phyloP scores from a whole-genome alignment of 164 flowering plant genomes.

The Nelumbo lutea region DNA sequence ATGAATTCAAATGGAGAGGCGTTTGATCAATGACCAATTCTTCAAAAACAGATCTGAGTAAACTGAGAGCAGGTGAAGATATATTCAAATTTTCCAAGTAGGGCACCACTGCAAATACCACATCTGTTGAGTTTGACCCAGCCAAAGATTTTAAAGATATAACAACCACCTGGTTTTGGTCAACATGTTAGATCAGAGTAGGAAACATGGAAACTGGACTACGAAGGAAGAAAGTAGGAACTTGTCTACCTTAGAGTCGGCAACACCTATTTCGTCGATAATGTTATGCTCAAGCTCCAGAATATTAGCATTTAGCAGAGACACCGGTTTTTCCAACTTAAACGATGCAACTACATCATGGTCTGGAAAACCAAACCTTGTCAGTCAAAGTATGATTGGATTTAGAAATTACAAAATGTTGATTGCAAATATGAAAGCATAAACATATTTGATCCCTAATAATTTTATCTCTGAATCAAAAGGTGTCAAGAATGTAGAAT shows the following conservation, averaged over 20 bases:
- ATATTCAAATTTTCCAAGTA: conserved; percentile 30
- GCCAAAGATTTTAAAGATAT: conserved; percentile 43
- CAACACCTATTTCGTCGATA: conserved; percentile 45
- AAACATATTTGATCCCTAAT: neutral
- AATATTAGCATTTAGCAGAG: conserved; percentile 47
- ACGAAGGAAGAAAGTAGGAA: neutral
- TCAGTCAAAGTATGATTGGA: conserved; percentile 5
- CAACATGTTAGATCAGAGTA: conserved; percentile 10
- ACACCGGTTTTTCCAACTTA: conserved; percentile 45
- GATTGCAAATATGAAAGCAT: neutral
- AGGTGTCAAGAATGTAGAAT: too few species aligned
- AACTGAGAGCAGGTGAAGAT: conserved; percentile 43
- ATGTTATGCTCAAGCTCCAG: conserved; percentile 57
- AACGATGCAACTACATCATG: conserved; percentile 75
- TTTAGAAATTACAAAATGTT: neutral
- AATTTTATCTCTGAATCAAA: neutral
- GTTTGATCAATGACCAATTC: conserved; percentile 41
- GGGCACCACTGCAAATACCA: conserved; percentile 73
- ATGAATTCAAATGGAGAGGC: conserved; percentile 40
- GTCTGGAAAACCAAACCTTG: conserved; percentile 37
- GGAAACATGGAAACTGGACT: neutral
- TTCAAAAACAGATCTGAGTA: conserved; percentile 48
- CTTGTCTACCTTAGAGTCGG: conserved; percentile 34
- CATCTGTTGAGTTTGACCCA: conserved; percentile 50
- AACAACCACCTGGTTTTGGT: conserved; percentile 56